These are phyloP conservation scores for Lactuca sativa DNA, from an alignment of 129 eudicot species.

Conservation along the genomic window DNA sequence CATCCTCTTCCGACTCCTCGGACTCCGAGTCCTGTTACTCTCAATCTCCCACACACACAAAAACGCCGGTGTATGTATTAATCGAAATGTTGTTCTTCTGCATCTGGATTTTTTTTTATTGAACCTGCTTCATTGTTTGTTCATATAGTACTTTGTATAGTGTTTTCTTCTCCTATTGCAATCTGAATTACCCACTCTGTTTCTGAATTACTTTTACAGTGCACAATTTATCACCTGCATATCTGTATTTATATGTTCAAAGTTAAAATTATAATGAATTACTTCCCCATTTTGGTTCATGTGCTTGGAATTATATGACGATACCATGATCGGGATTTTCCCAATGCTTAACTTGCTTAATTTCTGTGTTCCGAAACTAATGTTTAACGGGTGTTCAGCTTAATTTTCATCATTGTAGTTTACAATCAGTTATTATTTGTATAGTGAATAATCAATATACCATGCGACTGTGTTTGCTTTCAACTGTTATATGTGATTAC, in stretches of 20 bases:
- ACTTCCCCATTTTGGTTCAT: background rate
- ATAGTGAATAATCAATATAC: background rate
- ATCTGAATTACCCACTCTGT: background rate
- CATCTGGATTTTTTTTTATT: constrained; percentile 1
- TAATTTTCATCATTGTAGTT: background rate
- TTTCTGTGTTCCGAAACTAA: background rate
- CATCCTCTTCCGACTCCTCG: background rate
- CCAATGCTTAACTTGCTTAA: background rate
- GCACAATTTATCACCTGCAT: background rate
- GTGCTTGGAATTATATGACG: background rate
- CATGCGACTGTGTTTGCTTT: background rate
- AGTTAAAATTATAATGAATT: background rate
- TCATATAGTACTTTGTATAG: background rate
- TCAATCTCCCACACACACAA: constrained; percentile 11
- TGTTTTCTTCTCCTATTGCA: background rate
- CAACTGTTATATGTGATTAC: background rate
- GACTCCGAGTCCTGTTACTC: constrained; percentile 26
- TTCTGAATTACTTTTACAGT: background rate
- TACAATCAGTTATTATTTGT: background rate
- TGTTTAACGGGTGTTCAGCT: background rate
- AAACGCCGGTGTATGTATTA: background rate
- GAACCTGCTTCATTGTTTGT: background rate
- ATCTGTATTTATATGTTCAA: background rate
- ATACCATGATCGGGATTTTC: background rate
- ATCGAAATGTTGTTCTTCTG: background rate